Evolutionary conservation across 23 red algal species (phyloP), one percentile per base, ranked within the genome.

Genomic region (Pyropia yezoensis): DNA sequence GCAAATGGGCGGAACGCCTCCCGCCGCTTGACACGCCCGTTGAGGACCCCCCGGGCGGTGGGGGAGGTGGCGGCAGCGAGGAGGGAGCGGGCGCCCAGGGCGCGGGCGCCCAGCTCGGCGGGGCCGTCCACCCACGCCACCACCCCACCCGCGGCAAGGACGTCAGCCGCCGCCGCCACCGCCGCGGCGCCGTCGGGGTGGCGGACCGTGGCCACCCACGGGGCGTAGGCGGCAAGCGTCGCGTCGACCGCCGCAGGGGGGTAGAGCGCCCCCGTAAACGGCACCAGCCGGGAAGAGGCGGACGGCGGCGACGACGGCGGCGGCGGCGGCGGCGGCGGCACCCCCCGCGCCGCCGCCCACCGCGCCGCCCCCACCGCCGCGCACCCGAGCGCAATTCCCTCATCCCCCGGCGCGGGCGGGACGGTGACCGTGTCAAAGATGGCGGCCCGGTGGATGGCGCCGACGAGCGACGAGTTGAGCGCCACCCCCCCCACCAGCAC

Each of bases 1-100:
- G 90, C 90, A 83, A 95, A 88, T 7, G 90, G 90, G 14, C 90
- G 67, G 65, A 95, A 95, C 14, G 81, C 24, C 27, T 95, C 90
- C 21, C 90, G 50, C 25, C 59, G 70, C 67, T 95, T 95, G 25
- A 95, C 79, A 27, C 66, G 15, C 28, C 57, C 21, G 32, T 95
- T 95, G 50, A 95, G 50, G 33, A 53, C 52, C 7, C 22, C 52
- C 33, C 61, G 50, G 54, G 65, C 71, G 7, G 33, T 23, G 15
- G 73, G 50, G 49, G 62, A 27, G 26, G 73, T 26, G 18, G 90
- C 73, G 54, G 86, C 83, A 17, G 90, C 90, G 1, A 95, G 67
- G 61, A 95, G 56, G 45, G 90, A 95, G 33, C 90, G 67, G 61
- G 50, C 86, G 51, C 90, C 90, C 24, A 95, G 63, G 50, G 90